Base-by-base conservation (phyloP, 257 asterid species). In the Thymus quinquecostatus region DNA sequence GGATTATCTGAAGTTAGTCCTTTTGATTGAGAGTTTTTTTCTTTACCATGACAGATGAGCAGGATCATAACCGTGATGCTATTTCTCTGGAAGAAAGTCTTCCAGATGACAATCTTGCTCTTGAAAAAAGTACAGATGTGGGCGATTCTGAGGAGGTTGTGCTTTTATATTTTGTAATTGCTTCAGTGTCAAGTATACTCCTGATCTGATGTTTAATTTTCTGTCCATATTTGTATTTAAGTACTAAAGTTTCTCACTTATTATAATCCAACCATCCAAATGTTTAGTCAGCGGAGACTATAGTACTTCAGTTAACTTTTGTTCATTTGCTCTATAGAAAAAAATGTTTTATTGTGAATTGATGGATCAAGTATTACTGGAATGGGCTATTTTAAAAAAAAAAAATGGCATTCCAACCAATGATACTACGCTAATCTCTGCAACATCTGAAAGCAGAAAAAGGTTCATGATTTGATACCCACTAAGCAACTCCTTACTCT, bases 61-160 rank as follows among this genome's bases (percentile, higher is more conserved):
- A 60, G 78, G 74, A 66, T 71, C 50, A 70, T 72, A 74, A 70
- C 68, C 74, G 61, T 38, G 87, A 73, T 65, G 72, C 68, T 64
- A 71, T 76, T 65, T 72, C 81, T 80, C 79, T 70, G 73, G 92
- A 73, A 66, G 86, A 83, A 76, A 80, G 77, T 77, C 73, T 76
- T 77, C 79, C 83, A 36, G 90, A 82, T 47, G 83, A 83, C 78
- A 79, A 56, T 71, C 79, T 66, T 64, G 32, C 62, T 3, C 82
- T 64, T 62, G 84, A 80, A 70, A 74, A 65, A 66, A 77, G 74
- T 33, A 50, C 80, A 72, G 82, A 79, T 66, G 30, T 75, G 68
- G 72, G 67, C 27, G 95, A 80, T 62, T 75, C 87, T 32, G 86
- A 64, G 50, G 90, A 84, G 96, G 97, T 89, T 72, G 60, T 64